phyloP scores from a whole-genome alignment of 1,284 basidiomycete genomes.

The Cystobasidium sp. region DNA sequence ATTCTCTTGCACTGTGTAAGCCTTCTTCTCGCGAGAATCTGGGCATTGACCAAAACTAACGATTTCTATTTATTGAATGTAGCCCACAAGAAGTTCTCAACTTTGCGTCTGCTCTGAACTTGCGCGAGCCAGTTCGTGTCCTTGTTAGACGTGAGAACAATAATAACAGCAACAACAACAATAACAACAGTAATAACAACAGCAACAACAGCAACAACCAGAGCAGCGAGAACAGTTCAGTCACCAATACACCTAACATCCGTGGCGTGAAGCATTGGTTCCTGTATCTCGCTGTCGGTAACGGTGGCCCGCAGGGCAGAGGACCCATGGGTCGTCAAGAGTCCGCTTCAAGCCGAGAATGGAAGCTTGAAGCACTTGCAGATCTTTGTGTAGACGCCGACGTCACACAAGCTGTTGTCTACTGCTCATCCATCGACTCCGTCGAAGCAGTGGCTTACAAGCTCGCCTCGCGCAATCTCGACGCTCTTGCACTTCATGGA shows the following conservation, averaged over 20 bases:
- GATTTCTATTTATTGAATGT: background rate
- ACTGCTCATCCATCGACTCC: constrained; percentile 50
- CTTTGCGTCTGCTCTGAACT: constrained; percentile 81
- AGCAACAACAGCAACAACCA: constrained; percentile 17
- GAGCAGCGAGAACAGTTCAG: constrained; percentile 1
- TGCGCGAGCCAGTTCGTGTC: constrained; percentile 92
- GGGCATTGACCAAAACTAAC: constrained; percentile 59
- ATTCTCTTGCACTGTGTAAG: constrained; percentile 68
- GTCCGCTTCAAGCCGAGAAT: constrained; percentile 65
- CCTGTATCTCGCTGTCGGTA: constrained; percentile 59
- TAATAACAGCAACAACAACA: constrained; percentile 57
- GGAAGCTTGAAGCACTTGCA: constrained; percentile 93
- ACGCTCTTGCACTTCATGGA: constrained; percentile 54
- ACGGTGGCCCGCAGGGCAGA: constrained; percentile 34
- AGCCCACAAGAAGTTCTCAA: constrained; percentile 90
- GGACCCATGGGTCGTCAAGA: constrained; percentile 45
- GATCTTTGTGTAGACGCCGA: constrained; percentile 85
- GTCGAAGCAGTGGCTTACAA: constrained; percentile 58
- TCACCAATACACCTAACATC: constrained; percentile 20
- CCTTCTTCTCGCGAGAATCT: constrained; percentile 53
- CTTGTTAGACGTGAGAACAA: constrained; percentile 94
- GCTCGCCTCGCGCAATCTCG: constrained; percentile 56
- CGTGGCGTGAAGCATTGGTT: constrained; percentile 85
- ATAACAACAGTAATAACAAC: constrained; percentile 61
- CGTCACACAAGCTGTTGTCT: constrained; percentile 69